These are phyloP conservation scores for Helenozyma baotianmanensis DNA, from an alignment of 805 yeast genomes.

Conservation along the genomic window DNA sequence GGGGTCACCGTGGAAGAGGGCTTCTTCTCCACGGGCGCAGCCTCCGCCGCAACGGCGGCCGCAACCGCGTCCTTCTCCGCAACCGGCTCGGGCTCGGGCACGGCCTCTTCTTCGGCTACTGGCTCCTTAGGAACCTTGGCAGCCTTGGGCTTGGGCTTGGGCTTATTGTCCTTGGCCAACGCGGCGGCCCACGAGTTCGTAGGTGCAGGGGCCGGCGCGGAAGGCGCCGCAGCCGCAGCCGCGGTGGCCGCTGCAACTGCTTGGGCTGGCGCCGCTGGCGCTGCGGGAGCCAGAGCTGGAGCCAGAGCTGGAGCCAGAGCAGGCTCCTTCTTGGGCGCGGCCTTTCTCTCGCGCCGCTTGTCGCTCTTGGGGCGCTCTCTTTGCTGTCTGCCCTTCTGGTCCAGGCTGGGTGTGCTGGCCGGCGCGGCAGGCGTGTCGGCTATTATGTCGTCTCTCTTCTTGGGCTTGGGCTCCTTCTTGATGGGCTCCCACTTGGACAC, in stretches of 20 bases:
- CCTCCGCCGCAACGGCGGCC: too few species aligned
- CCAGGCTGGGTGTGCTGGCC: constrained; percentile 3
- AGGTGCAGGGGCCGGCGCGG: constrained; percentile 10
- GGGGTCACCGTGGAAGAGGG: constrained; percentile 8
- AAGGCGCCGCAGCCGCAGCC: constrained; percentile 16
- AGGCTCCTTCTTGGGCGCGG: constrained; percentile 11
- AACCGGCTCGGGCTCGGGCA: constrained; percentile 1
- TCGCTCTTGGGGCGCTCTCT: constrained; percentile 14
- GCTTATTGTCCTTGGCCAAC: constrained; percentile 32
- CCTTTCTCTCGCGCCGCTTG: constrained; percentile 12
- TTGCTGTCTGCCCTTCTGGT: constrained; percentile 4
- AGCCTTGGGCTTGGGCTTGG: constrained; percentile 21
- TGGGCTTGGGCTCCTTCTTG: constrained; percentile 55
- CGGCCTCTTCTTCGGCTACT: constrained; percentile 10
- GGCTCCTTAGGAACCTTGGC: constrained; percentile 12
- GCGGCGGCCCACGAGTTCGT: constrained; percentile 45
- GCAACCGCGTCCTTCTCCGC: constrained; percentile 1
- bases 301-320: constrained; percentile 15
- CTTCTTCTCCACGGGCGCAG: constrained; percentile 2
- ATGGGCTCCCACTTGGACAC: constrained; percentile 94
- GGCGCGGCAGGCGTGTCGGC: constrained; percentile 8
- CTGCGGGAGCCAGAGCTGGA: constrained; percentile 14
- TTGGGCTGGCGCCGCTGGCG: constrained; percentile 15
- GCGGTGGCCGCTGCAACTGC: constrained; percentile 10
- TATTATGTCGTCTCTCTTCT: constrained; percentile 31